These are phyloP conservation scores for Balamuthia mandrillaris DNA, from an alignment of 208 protist species.

Conservation along the genomic window DNA sequence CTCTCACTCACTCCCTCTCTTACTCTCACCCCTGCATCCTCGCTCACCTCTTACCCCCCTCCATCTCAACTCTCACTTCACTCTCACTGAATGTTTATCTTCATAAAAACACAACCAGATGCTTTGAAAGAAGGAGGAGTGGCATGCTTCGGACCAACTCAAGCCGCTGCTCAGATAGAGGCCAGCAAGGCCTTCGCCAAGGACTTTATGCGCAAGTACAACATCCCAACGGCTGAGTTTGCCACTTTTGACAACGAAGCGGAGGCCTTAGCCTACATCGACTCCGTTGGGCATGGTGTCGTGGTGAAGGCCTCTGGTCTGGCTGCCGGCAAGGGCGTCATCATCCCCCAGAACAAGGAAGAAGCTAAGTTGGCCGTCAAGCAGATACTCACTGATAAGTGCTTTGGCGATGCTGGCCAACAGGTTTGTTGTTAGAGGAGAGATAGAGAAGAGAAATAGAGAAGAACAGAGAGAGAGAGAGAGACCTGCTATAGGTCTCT, in stretches of 20 bases:
- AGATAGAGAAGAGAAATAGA: too few species aligned
- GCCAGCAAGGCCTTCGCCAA: constrained; percentile 72
- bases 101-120: too few species aligned
- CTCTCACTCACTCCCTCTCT: background rate
- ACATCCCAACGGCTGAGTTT: background rate
- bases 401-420: constrained; percentile 57
- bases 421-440: too few species aligned
- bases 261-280: constrained; percentile 43
- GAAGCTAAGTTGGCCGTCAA: constrained; percentile 56
- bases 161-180: constrained; percentile 63
- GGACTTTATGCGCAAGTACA: constrained; percentile 64
- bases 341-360: constrained; percentile 62
- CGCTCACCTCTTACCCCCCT: background rate
- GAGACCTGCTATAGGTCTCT: too few species aligned
- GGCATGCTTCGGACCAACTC: constrained; percentile 62
- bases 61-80: constrained; percentile 5
- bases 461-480: too few species aligned
- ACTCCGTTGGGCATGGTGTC: background rate
- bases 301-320: constrained; percentile 61
- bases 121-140: constrained; percentile 33
- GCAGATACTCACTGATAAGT: constrained; percentile 56
- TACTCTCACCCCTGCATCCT: background rate
- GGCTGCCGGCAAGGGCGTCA: constrained; percentile 70
- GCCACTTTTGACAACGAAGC: constrained; percentile 29
- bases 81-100: background rate